Base-by-base conservation (phyloP, 2,329 filamentous ascomycete genomes). In the Xylariaceae sp. region DNA sequence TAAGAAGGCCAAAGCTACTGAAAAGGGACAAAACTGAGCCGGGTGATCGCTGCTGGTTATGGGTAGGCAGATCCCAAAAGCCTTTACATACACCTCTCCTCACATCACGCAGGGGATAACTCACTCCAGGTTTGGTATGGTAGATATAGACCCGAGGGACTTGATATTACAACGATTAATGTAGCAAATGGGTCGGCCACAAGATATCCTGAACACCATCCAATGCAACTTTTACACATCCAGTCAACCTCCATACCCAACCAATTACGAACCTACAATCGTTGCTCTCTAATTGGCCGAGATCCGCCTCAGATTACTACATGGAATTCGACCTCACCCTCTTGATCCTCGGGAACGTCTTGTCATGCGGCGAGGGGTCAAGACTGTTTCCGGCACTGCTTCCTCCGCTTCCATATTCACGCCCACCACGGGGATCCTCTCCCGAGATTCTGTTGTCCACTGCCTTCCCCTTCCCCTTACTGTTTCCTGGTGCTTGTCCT, bases 1-100 rank as follows among this genome's bases (percentile, higher is more conserved):
- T 62, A 97, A 96, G 71, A 76, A 71, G 55, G 82, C 87, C 61
- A 87, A 80, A 64, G 74, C 71, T 3, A 68, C 66, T 3, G 71
- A 73, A 57, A 71, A 57, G 45, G 57, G 54, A 45, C 56, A 19
- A 17, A 19, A 17, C 7, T 17, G 19, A n/a, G 19, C 6, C 19
- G 34, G 19, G 4, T 12, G 34, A 19, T 18, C 26, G 59, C 55
- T 7, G 35, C 51, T 36, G 34, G 37, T 32, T n/a, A 4, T 6
- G 13, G 13, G 7, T 13, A 7, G 13, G 12, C 7, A 32, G 30
- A 7, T 17, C 13, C 30, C 12, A 32, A 13, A 32, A 7, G 16
- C 6, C 30, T 13, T 7, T 4, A n/a, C 12, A 7, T 6, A 32
- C 30, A n/a, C n/a, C n/a, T n/a, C n/a, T n/a, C n/a, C n/a, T n/a